Base-by-base conservation (phyloP, 2,329 filamentous ascomycete species). In the Lasiodiplodia hormozganensis region DNA sequence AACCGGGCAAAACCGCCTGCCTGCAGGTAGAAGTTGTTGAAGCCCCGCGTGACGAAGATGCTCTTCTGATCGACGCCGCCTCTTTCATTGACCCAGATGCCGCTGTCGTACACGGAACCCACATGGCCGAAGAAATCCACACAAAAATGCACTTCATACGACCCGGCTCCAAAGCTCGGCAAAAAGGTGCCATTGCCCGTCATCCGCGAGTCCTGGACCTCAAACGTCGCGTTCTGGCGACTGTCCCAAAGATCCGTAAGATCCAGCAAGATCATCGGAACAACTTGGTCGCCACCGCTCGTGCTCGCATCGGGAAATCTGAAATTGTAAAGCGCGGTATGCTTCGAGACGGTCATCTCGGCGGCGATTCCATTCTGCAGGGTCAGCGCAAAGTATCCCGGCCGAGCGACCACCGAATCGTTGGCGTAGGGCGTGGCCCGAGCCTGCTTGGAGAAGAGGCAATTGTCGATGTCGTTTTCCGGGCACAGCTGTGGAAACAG, bases 401-500 rank as follows among this genome's bases (percentile, higher is more conserved):
- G 87, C 36, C 81, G 81, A 6, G 88, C 87, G 31, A 80, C 76
- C 16, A 86, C 81, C 4, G 85, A 85, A 66, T 82, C 82, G 11
- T 83, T 82, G 66, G 83, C 80, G 60, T 87, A 85, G 21, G 78
- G 76, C 0, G 84, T 82, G 34, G 83, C 82, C 69, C 89, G 82
- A 21, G 82, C 76, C 12, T 76, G 76, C 36, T 85, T 84, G 5
- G 83, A 80, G 71, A 85, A 90, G 51, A 81, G 79, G 79, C 88
- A 90, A 8, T 82, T 81, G 72, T 92, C 82, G 66, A 93, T 78
- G 49, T 89, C 85, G 70, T 91, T 86, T 16, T 81, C 84, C 0
- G 85, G 82, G 71, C 91, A 93, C 51, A 85, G 80, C 70, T 92
- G 90, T 0, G 90, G 85, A 71, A 93, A 93, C 1, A 93, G 81